Evolutionary conservation across 2,329 filamentous ascomycete species (phyloP).

Genomic region (Mariannaea elegans): DNA sequence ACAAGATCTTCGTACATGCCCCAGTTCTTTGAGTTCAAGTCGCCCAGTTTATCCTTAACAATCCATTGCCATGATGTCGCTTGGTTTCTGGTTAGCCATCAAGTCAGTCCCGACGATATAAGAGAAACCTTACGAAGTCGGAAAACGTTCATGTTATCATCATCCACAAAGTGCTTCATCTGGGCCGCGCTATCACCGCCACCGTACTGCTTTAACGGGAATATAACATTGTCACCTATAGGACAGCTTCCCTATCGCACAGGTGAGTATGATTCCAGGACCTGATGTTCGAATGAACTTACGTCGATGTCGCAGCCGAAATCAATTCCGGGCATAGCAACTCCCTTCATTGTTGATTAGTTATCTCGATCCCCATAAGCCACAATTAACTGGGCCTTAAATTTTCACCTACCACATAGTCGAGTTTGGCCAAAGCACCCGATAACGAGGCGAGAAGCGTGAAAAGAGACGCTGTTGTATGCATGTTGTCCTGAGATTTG

Average conservation of each 20-base stretch:
- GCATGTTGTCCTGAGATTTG: slow-evolving; percentile 7
- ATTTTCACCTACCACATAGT: slow-evolving; percentile 22
- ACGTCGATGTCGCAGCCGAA: slow-evolving; percentile 59
- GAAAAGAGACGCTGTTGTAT: slow-evolving; percentile 7
- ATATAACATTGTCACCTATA: slow-evolving; percentile 41
- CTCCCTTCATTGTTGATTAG: slow-evolving; percentile 40
- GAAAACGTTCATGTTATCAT: slow-evolving; percentile 64
- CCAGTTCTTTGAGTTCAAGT: slow-evolving; percentile 58
- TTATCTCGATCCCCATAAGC: background rate
- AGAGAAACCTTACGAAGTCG: slow-evolving; percentile 52
- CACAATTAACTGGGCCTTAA: no score
- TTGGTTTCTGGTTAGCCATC: slow-evolving; percentile 29
- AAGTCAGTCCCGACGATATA: background rate
- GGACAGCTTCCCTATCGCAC: slow-evolving; percentile 50
- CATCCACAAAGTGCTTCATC: slow-evolving; percentile 65
- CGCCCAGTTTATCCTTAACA: slow-evolving; percentile 60
- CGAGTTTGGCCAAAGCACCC: slow-evolving; percentile 18
- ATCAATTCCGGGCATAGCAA: slow-evolving; percentile 58
- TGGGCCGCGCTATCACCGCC: slow-evolving; percentile 55
- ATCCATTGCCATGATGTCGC: slow-evolving; percentile 66
- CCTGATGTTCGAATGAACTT: slow-evolving; percentile 20
- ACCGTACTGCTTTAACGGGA: slow-evolving; percentile 45
- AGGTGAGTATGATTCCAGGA: background rate
- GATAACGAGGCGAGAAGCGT: slow-evolving; percentile 15
- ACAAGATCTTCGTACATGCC: slow-evolving; percentile 64